phyloP scores from a whole-genome alignment of 2,329 filamentous ascomycete species.

The Apiospora malaysiana region DNA sequence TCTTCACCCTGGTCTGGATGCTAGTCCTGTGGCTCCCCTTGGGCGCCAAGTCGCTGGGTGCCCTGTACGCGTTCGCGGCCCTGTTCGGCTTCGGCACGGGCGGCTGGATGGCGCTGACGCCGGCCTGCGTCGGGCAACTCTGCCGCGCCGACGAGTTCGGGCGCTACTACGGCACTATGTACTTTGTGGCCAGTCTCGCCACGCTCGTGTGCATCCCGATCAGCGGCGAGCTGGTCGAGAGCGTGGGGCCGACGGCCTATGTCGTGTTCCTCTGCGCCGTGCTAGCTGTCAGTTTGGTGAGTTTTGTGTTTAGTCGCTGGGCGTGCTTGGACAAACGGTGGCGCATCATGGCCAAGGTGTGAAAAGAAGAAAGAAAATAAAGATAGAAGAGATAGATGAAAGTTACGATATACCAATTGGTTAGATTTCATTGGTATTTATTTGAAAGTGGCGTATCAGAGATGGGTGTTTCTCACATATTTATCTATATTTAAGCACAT shows the following conservation, averaged over 20 bases:
- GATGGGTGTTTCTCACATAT: background rate
- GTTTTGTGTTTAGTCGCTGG: slow-evolving; percentile 20
- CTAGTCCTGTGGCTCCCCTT: slow-evolving; percentile 67
- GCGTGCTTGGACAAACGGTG: slow-evolving; percentile 15
- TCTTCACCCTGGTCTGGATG: slow-evolving; percentile 45
- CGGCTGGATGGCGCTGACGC: slow-evolving; percentile 70
- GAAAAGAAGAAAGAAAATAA: background rate
- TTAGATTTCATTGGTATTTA: background rate
- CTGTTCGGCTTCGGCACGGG: slow-evolving; percentile 73
- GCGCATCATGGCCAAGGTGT: background rate
- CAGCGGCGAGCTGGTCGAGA: slow-evolving; percentile 20
- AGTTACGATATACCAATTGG: background rate
- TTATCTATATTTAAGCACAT: background rate
- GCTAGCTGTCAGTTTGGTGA: background rate
- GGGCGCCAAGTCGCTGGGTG: slow-evolving; percentile 43
- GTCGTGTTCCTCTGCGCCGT: slow-evolving; percentile 12
- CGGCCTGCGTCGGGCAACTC: slow-evolving; percentile 73
- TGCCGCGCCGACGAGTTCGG: slow-evolving; percentile 73
- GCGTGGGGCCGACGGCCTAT: background rate
- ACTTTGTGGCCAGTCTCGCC: slow-evolving; percentile 37
- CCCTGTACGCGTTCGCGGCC: slow-evolving; percentile 64
- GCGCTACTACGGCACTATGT: slow-evolving; percentile 70
- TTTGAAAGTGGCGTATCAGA: background rate
- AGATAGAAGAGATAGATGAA: too few species aligned
- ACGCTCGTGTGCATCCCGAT: slow-evolving; percentile 18